A percentile compares a stretch with the other conserved stretches of the same genome.
Conservation (phyloP, 2,329 filamentous ascomycete species). For the Tolypocladium tropicale region DNA sequence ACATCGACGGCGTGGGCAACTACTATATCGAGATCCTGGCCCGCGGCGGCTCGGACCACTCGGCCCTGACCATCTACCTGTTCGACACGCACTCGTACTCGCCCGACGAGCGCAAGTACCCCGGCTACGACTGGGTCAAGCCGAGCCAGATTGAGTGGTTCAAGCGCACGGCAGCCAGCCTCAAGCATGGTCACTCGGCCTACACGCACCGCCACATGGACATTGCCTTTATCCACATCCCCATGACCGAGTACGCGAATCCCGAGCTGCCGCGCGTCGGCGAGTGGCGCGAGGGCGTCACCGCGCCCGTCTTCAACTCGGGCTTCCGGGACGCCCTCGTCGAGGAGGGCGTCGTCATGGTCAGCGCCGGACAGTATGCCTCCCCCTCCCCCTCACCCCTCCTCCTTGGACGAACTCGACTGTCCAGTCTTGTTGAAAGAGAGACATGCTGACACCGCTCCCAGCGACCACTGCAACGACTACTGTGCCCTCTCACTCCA, state of each 20-base stretch:
- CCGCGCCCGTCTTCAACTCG: conserved; percentile 80
- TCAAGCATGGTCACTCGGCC: conserved; percentile 69
- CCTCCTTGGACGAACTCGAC: no score
- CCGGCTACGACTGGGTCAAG: conserved; percentile 98
- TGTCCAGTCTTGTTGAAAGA: no score
- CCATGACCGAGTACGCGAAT: conserved; percentile 76
- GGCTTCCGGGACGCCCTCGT: conserved; percentile 87
- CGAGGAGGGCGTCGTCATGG: conserved; percentile 74
- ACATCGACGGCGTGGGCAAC: conserved; percentile 86
- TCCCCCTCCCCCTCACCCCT: background rate
- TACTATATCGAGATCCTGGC: conserved; percentile 88
- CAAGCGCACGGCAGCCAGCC: conserved; percentile 58
- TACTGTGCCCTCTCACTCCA: conserved; percentile 67
- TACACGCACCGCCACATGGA: conserved; percentile 93
- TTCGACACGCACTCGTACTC: conserved; percentile 90
- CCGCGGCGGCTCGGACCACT: conserved; percentile 69
- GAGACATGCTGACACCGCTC: conserved; percentile 8
- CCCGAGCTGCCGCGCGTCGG: conserved; percentile 50
- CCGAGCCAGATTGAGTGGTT: conserved; percentile 94
- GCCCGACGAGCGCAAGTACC: conserved; percentile 75
- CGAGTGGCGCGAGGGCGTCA: conserved; percentile 71
- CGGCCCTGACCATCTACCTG: conserved; percentile 87
- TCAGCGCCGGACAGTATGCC: conserved; percentile 81
- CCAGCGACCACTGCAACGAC: conserved; percentile 87
- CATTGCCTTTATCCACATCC: conserved; percentile 95